Base-by-base conservation (phyloP, 441 rosid genomes). In the Populus hybrid region DNA sequence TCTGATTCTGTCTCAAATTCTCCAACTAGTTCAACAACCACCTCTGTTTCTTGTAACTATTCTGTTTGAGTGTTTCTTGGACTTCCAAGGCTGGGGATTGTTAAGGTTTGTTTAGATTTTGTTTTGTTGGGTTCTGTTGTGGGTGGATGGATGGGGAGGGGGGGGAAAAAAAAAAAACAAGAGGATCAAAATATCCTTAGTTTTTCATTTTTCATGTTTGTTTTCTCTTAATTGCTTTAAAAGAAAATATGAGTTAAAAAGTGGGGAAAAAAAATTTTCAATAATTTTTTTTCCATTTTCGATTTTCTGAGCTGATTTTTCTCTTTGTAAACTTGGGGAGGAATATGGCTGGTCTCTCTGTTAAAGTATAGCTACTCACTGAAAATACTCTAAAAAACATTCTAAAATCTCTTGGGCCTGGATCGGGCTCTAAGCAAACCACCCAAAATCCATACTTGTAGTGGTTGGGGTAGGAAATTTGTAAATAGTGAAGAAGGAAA, bases 41-140 rank as follows among this genome's bases (percentile, higher is more conserved):
- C 86, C 76, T 84, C 82, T 42, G 83, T 87, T 85, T 86, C 90
- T 83, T 90, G 88, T 86, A 83, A 83, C 84, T 91, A 82, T 71
- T 80, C 79, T 68, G 84, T 78, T 79, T 89, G 86, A 87, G 75
- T 14, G 16, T 45, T 45, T 45, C 18, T 45, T 45, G 56, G 20
- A 14, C 56, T 45, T 14, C 50, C 50, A 40, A 0, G 50, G 14
- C 14, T 14, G 56, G 6, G 56, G 16, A 45, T 14, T 45, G 7
- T 4, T 45, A 14, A 45, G 56, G 56, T 45, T 45, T 45, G 56
- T 12, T 45, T 45, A 45, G 56, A 14, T 45, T 45, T 14, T 45
- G 56, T 14, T 45, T 14, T 45, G 56, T 45, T 14, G 56, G 56
- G 56, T 14, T 11, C 16, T 45, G 56, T 45, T 45, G 56, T 14